Percentiles rank a stretch among this genome's conserved stretches.
Conservation (phyloP, 208 protist species). For the Leptomonas seymouri region DNA sequence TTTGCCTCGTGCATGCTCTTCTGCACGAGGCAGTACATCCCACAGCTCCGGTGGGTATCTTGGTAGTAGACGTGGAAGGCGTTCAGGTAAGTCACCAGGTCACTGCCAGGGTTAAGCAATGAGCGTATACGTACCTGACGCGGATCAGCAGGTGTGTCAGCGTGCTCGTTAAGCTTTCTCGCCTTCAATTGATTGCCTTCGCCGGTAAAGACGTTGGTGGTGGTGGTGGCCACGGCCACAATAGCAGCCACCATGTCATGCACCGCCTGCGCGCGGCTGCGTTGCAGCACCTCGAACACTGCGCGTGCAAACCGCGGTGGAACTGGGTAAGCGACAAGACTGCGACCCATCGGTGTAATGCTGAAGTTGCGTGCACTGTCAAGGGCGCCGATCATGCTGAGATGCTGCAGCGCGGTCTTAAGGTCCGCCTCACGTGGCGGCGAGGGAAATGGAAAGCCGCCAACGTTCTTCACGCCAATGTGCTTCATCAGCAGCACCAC, state of each 20-base stretch:
- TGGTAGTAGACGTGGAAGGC: constrained; percentile 73
- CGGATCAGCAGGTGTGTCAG: constrained; percentile 35
- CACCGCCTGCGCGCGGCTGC: constrained; percentile 19
- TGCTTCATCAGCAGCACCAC: constrained; percentile 93
- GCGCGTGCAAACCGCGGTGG: constrained; percentile 84
- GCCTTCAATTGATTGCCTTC: constrained; percentile 84
- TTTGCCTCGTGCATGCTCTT: constrained; percentile 84
- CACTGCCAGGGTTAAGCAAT: constrained; percentile 83
- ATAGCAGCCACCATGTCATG: constrained; percentile 57
- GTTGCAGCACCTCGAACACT: constrained; percentile 60
- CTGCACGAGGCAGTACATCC: constrained; percentile 77
- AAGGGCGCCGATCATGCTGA: constrained; percentile 79
- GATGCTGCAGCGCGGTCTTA: constrained; percentile 69
- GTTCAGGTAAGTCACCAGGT: constrained; percentile 81
- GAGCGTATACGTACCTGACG: constrained; percentile 50
- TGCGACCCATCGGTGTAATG: constrained; percentile 72
- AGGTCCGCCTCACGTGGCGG: constrained; percentile 72
- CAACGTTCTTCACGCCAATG: constrained; percentile 87
- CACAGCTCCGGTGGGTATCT: constrained; percentile 37
- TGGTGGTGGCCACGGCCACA: constrained; percentile 73
- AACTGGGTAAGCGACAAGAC: constrained; percentile 81
- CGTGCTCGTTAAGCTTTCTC: constrained; percentile 41
- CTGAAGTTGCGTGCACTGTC: constrained; percentile 41
- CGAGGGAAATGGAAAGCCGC: constrained; percentile 89
- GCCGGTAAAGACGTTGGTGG: constrained; percentile 81